Conservation (phyloP, 2,329 filamentous ascomycete genomes). For the Fusarium tupiense region DNA sequence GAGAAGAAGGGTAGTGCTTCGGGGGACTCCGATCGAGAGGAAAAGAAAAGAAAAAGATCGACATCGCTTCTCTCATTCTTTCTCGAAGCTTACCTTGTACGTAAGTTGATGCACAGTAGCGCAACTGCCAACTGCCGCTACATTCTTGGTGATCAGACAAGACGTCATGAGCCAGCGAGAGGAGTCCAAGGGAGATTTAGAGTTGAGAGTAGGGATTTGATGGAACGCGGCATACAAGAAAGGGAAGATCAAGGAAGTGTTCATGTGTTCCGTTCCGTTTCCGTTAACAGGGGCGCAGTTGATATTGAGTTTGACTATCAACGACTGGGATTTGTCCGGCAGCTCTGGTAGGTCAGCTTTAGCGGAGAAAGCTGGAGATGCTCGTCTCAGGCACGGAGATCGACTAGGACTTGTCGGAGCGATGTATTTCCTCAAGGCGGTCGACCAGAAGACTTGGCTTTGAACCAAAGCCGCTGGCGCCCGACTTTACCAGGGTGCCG, state of each 20-base stretch:
- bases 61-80: conserved; percentile 20
- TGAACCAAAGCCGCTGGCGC: conserved; percentile 41
- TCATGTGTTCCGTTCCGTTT: conserved; percentile 21
- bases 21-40: conserved; percentile 4
- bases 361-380: conserved; percentile 33
- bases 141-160: neutral
- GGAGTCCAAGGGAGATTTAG: conserved; percentile 7
- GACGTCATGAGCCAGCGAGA: conserved; percentile 3
- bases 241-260: conserved; percentile 4
- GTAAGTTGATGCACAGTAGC: conserved; percentile 25
- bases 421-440: conserved; percentile 25
- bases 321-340: neutral
- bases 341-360: conserved; percentile 11
- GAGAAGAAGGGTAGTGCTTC: neutral
- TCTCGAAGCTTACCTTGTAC: conserved; percentile 32
- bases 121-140: conserved; percentile 24
- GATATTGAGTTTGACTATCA: conserved; percentile 32
- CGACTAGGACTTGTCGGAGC: conserved; percentile 24
- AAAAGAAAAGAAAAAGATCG: conserved; percentile 4
- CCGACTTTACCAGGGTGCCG: conserved; percentile 36
- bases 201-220: conserved; percentile 3
- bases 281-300: conserved; percentile 9
- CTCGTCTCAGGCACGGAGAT: conserved; percentile 37
- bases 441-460: conserved; percentile 39
- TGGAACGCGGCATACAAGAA: conserved; percentile 6